Percentiles rank a stretch among this genome's conserved stretches.
phyloP scores from a whole-genome alignment of 352 stramenopile species.

The Pythium aristosporum region DNA sequence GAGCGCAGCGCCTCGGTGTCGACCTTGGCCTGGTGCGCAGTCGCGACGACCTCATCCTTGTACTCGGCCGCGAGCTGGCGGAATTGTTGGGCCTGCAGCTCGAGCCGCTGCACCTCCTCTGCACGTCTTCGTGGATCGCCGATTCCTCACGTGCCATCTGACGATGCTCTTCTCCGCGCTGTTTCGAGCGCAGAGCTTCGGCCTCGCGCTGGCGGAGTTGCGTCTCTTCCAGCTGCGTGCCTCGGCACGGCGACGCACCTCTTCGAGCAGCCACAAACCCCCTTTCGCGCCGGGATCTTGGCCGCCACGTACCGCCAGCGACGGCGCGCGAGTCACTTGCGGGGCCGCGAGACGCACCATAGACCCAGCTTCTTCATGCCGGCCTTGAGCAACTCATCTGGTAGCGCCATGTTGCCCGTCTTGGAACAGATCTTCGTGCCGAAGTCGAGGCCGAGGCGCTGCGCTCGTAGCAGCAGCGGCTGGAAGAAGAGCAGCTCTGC shows the following conservation, averaged over 20 bases:
- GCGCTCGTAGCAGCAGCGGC: too few species aligned
- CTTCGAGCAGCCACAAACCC: constrained; percentile 77
- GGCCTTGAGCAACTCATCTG: constrained; percentile 80
- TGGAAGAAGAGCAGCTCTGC: too few species aligned
- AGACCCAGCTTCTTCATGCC: constrained; percentile 57
- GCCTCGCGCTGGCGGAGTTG: too few species aligned
- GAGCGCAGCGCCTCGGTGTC: constrained; percentile 73
- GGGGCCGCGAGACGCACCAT: constrained; percentile 60
- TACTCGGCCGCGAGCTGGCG: constrained; percentile 55
- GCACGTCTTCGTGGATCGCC: too few species aligned
- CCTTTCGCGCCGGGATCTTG: constrained; percentile 81
- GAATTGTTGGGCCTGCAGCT: constrained; percentile 62
- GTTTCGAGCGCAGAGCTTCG: too few species aligned
- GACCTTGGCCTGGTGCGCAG: constrained; percentile 73
- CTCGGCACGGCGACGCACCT: constrained; percentile 65
- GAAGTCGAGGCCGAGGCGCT: constrained; percentile 86
- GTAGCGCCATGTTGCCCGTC: constrained; percentile 70
- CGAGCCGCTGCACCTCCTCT: constrained; percentile 63
- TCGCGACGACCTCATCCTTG: constrained; percentile 66
- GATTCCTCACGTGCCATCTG: too few species aligned
- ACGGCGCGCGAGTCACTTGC: constrained; percentile 64
- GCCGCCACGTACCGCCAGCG: constrained; percentile 79
- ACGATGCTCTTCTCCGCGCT: too few species aligned
- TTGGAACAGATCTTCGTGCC: constrained; percentile 76
- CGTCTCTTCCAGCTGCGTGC: too few species aligned